Conservation (phyloP, 768 basidiomycete genomes). For the Rhizopogon roseolus region DNA sequence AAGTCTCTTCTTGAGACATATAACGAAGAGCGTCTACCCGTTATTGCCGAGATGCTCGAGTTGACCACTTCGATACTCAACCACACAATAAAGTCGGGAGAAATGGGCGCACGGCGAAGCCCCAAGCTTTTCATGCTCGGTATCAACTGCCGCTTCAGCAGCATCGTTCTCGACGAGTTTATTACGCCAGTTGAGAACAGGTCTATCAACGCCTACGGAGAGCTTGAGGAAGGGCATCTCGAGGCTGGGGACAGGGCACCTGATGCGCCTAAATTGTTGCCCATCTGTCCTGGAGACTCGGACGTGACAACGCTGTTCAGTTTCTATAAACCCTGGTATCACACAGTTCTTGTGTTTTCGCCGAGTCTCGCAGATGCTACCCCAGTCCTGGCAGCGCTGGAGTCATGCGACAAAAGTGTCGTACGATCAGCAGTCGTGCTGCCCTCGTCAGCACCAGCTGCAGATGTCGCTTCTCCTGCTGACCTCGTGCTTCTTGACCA, state of each 20-base stretch:
- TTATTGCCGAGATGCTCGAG: constrained; percentile 25
- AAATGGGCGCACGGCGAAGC: neutral
- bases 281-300: neutral
- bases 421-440: constrained; percentile 1
- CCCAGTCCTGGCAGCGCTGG: neutral
- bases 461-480: constrained; percentile 3
- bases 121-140: constrained; percentile 12
- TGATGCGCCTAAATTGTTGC: constrained; percentile 1
- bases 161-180: constrained; percentile 17
- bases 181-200: no score
- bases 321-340: constrained; percentile 17
- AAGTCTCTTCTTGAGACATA: constrained; percentile 21
- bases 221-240: neutral
- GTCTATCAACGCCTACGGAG: neutral
- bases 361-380: constrained; percentile 1
- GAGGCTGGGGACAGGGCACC: constrained; percentile 6
- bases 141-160: constrained; percentile 24
- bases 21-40: constrained; percentile 22
- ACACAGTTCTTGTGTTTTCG: constrained; percentile 28
- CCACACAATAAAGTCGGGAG: neutral
- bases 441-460: neutral
- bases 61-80: constrained; percentile 14
- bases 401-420: neutral
- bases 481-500: constrained; percentile 29
- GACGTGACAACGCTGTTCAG: constrained; percentile 20